Evolutionary conservation across 768 basidiomycete genomes (phyloP), one percentile per base, ranked within the genome.

Genomic region (Cyathus striatus): DNA sequence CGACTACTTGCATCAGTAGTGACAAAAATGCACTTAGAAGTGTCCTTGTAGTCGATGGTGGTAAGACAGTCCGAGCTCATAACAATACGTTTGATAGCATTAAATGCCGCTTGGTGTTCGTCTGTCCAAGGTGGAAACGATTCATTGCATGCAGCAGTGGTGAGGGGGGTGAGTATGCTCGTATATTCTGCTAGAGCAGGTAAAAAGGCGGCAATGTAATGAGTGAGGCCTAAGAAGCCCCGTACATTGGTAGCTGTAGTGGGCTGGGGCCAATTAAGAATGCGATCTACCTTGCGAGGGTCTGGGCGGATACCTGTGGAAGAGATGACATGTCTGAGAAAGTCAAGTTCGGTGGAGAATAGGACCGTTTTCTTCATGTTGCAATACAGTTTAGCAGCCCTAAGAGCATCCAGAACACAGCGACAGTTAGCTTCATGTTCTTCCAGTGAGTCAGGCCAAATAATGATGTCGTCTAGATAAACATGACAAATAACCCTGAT

Each of bases 401-500:
- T 20, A 2, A 58, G 39, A 0, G 49, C 55, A 0, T 57, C 52
- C 0, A 70, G 51, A 14, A 68, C 56, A 0, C 20, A 17, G 0
- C 41, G 25, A 1, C 65, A 53, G 38, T 64, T 53, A 1, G 23
- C 0, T 1, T 45, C 30, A 21, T 73, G 71, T 39, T 70, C 62
- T 3, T 62, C 63, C 0, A 65, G 13, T 0, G 53, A 46, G 0
- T 68, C 6, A 0, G 69, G 75, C 64, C 66, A 75, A 18, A 74
- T 70, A 12, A 75, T 53, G 32, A 74, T 68, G 40, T 74, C 63
- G 42, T 76, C 68, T 0, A 75, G 52, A 45, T 75, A 75, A 0
- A 71, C 59, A 42, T 74, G 66, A 40, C 69, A 68, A 34, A 73
- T 62, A 1, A 54, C 52, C 0, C 73, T 69, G 20, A 78, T 60